Evolutionary conservation across 176 grass and related monocot species (phyloP), one percentile per base, ranked within the genome.

Genomic region (Phoenix roebelenii): DNA sequence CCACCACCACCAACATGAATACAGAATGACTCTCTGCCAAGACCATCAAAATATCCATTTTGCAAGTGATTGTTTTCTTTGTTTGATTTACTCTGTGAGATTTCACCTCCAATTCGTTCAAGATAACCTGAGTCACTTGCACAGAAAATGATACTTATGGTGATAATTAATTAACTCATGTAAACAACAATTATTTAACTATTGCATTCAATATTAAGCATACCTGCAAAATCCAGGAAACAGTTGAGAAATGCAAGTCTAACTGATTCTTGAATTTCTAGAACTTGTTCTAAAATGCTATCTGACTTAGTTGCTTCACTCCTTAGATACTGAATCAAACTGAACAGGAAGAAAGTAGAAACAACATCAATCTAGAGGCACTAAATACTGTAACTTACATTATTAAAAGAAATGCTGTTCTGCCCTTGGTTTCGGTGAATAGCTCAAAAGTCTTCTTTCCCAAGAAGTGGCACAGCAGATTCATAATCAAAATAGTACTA

Each of bases 221-320:
- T 91, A 98, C 93, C 88, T 5, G 88, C 93, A 89, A 98, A 92
- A 78, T 98, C 93, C 54, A 88, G 70, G 76, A 98, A 92, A 50
- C 78, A 88, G 73, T 89, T 98, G 29, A 92, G 85, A 83, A 98
- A 92, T 83, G 84, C 84, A 80, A 98, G 93, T 76, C 87, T 85
- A 69, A 98, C 82, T 57, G 93, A 98, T 72, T 98, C 93, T 23
- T 89, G 82, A 75, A 98, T 98, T 85, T 98, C 93, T 55, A 83
- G 88, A 71, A 98, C 79, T 55, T 86, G 93, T 68, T 88, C 87
- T 59, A 82, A 79, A 68, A 85, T 79, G 70, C 89, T 73, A 19
- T 74, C 83, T 16, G 71, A 82, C 82, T 89, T 98, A 6, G 78
- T 86, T 64, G 82, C 79, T 71, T 92, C 88, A 19, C 63, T 98